These are phyloP conservation scores for Wickerhamiella allomyrinae DNA, from an alignment of 805 yeast genomes.

Conservation along the genomic window DNA sequence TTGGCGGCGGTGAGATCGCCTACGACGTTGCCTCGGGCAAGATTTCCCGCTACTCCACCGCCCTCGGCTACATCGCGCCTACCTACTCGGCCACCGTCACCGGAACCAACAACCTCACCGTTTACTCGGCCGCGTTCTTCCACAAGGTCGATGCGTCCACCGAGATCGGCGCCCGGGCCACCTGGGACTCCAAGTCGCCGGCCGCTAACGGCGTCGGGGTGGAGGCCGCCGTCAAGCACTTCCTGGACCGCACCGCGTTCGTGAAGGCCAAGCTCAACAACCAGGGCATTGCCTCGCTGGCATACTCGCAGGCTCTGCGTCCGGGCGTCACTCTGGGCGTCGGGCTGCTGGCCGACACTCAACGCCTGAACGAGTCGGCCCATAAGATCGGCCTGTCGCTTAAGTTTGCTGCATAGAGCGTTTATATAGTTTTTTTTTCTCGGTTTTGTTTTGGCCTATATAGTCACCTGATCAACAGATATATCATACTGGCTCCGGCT, in stretches of 20 bases:
- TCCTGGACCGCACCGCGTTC: constrained; percentile 72
- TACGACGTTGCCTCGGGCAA: constrained; percentile 89
- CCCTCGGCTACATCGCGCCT: constrained; percentile 83
- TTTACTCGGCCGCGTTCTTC: constrained; percentile 91
- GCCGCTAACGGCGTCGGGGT: constrained; percentile 71
- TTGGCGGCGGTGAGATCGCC: constrained; percentile 94
- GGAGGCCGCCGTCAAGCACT: constrained; percentile 93
- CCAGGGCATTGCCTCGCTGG: constrained; percentile 83
- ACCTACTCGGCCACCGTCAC: constrained; percentile 74
- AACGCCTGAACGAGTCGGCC: constrained; percentile 88
- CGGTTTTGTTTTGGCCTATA: no score
- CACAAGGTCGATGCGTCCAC: constrained; percentile 83
- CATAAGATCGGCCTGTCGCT: constrained; percentile 95
- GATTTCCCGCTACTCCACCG: constrained; percentile 86
- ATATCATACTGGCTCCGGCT: neutral
- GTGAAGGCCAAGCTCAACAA: constrained; percentile 96
- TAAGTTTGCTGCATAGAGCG: constrained; percentile 69
- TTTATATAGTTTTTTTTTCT: neutral
- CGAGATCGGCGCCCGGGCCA: constrained; percentile 97
- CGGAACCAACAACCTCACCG: constrained; percentile 72
- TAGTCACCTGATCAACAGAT: no score
- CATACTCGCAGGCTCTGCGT: constrained; percentile 89
- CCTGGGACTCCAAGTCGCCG: constrained; percentile 71
- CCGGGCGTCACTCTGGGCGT: constrained; percentile 94
- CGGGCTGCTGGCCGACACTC: constrained; percentile 93